Percentiles rank a stretch among this genome's conserved stretches.
phyloP scores from a whole-genome alignment of 2,329 filamentous ascomycete species.

The Curvularia sp. region DNA sequence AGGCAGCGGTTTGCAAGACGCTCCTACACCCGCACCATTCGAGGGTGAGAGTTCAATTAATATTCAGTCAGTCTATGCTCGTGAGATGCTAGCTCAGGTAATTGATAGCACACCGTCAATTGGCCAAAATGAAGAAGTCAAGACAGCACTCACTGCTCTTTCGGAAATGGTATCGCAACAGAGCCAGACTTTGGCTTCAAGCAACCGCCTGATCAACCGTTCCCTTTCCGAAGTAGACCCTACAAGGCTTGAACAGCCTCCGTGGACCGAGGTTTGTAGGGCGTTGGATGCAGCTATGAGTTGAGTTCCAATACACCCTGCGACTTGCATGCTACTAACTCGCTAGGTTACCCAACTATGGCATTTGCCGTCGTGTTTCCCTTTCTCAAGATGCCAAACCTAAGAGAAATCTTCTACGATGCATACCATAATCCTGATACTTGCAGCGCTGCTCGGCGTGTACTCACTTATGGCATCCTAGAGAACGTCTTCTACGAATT shows the following conservation, averaged over 20 bases:
- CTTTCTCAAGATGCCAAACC: constrained; percentile 39
- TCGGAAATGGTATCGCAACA: constrained; percentile 44
- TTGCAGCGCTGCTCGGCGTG: constrained; percentile 31
- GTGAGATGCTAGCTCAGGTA: constrained; percentile 53
- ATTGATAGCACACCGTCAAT: constrained; percentile 47
- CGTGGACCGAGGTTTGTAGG: constrained; percentile 38
- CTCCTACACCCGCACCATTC: constrained; percentile 47
- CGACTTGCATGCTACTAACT: constrained; percentile 7
- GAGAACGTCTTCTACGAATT: constrained; percentile 44
- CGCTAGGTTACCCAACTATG: constrained; percentile 41
- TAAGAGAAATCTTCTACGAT: constrained; percentile 37
- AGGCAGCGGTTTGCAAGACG: constrained; percentile 32
- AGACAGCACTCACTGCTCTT: constrained; percentile 43
- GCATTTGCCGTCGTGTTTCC: constrained; percentile 44
- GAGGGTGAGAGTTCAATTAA: constrained; percentile 60
- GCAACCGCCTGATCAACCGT: constrained; percentile 33
- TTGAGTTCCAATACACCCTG: constrained; percentile 25
- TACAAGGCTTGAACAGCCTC: constrained; percentile 41
- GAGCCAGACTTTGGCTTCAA: constrained; percentile 26
- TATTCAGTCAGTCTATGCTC: constrained; percentile 58
- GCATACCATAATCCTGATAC: constrained; percentile 32
- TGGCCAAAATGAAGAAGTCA: constrained; percentile 45
- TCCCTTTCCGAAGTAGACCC: constrained; percentile 36
- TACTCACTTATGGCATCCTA: constrained; percentile 42
- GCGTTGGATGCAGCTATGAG: constrained; percentile 37